phyloP scores from a whole-genome alignment of 371 early-diverging fungal species.

The Mucor ambiguus region DNA sequence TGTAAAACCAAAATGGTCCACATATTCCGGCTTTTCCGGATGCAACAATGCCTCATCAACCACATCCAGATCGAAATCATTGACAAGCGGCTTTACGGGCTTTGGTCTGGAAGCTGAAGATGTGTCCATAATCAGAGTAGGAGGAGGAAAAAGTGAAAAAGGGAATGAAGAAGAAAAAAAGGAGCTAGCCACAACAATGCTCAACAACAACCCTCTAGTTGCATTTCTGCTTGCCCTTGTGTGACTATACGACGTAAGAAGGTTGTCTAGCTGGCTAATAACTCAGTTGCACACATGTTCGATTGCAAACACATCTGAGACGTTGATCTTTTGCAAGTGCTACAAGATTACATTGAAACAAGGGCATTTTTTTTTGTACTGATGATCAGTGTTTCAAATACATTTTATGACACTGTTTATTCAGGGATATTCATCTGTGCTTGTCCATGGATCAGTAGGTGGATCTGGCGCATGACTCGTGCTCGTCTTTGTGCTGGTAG shows the following conservation, averaged over 20 bases:
- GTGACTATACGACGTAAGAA: neutral
- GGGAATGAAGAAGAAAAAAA: neutral
- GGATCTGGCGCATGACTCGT: neutral
- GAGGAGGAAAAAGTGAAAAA: neutral
- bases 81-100: neutral
- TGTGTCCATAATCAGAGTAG: neutral
- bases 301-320: neutral
- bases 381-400: neutral
- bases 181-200: conserved; percentile 1
- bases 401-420: neutral
- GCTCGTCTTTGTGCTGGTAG: neutral
- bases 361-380: neutral
- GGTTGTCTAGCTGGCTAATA: too few relatives aligned
- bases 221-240: neutral
- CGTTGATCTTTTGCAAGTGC: neutral
- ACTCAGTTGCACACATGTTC: too few relatives aligned
- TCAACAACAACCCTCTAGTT: neutral
- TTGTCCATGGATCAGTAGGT: neutral
- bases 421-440: neutral
- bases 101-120: neutral
- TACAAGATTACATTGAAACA: neutral
- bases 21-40: conserved; percentile 38
- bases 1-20: conserved; percentile 48
- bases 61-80: conserved; percentile 46
- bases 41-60: conserved; percentile 44